A percentile compares a stretch with the other conserved stretches of the same genome.
These are phyloP conservation scores for Linum lewisii DNA, from an alignment of 345 rosid species.

Conservation along the genomic window DNA sequence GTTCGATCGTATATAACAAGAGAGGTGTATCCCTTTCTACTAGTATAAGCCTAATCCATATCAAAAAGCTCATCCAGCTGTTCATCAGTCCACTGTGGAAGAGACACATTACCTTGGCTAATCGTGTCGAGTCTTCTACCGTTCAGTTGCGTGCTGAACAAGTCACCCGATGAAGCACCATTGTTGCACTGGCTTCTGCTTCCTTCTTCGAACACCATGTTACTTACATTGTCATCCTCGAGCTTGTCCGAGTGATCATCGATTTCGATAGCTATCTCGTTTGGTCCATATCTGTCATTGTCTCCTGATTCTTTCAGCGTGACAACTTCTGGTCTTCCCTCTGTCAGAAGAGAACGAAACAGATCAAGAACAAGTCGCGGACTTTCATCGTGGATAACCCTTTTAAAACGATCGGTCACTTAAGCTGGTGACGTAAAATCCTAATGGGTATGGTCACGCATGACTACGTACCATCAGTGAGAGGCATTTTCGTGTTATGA, in stretches of 20 bases:
- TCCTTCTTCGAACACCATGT: constrained; percentile 8
- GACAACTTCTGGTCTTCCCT: constrained; percentile 15
- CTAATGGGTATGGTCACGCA: no score
- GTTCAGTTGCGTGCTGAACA: constrained; percentile 4
- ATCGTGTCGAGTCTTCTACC: neutral
- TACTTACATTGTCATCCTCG: no score
- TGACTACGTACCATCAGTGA: no score
- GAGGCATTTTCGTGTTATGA: constrained; percentile 16
- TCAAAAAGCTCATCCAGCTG: constrained; percentile 69
- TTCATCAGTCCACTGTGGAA: constrained; percentile 79
- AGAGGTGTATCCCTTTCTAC: no score
- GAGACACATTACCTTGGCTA: constrained; percentile 14
- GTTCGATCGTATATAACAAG: no score
- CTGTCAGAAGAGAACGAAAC: no score
- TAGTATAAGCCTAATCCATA: constrained; percentile 30
- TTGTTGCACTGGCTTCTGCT: constrained; percentile 8
- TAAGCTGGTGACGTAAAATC: no score
- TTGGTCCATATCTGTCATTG: constrained; percentile 13
- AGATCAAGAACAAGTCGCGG: no score
- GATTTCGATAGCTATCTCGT: constrained; percentile 8
- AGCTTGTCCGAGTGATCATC: constrained; percentile 1
- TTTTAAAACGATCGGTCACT: no score
- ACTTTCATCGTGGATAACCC: no score
- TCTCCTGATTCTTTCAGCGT: constrained; percentile 21
- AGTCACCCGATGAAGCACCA: constrained; percentile 1